These are phyloP conservation scores for Blyttiomyces sp. DNA, from an alignment of 371 early-diverging fungal species.

Conservation along the genomic window DNA sequence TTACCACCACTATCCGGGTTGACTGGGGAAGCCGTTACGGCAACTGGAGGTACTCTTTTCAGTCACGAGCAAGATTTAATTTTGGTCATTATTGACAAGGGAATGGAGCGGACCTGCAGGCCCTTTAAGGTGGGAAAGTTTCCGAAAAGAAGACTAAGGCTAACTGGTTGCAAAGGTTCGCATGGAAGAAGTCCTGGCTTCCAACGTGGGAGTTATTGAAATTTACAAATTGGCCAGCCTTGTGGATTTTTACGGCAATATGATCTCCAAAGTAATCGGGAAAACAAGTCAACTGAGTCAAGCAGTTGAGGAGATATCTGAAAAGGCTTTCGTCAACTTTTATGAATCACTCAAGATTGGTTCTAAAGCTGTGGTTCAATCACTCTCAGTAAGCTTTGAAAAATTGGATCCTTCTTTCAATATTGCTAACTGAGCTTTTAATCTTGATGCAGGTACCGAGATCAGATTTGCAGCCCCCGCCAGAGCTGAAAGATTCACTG, in stretches of 20 bases:
- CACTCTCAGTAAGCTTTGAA: slow-evolving; percentile 61
- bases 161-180: too few species aligned
- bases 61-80: slow-evolving; percentile 19
- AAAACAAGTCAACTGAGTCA: slow-evolving; percentile 53
- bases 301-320: slow-evolving; percentile 60
- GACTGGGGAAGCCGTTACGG: not conserved
- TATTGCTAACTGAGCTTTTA: too few species aligned
- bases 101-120: slow-evolving; percentile 70
- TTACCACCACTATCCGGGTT: not conserved
- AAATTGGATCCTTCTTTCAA: too few species aligned
- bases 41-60: not conserved
- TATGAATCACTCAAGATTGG: too few species aligned
- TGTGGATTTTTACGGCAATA: slow-evolving; percentile 73
- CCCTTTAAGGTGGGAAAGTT: slow-evolving; percentile 68
- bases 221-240: slow-evolving; percentile 70
- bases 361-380: too few species aligned
- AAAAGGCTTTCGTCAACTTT: too few species aligned
- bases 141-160: too few species aligned
- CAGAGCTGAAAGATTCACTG: slow-evolving; percentile 62
- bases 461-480: slow-evolving; percentile 58
- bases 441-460: slow-evolving; percentile 53
- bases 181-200: slow-evolving; percentile 71
- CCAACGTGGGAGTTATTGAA: slow-evolving; percentile 65
- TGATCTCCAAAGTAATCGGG: slow-evolving; percentile 61
- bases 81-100: slow-evolving; percentile 55